phyloP scores from a whole-genome alignment of 805 yeast genomes.

The Candida ortonii region DNA sequence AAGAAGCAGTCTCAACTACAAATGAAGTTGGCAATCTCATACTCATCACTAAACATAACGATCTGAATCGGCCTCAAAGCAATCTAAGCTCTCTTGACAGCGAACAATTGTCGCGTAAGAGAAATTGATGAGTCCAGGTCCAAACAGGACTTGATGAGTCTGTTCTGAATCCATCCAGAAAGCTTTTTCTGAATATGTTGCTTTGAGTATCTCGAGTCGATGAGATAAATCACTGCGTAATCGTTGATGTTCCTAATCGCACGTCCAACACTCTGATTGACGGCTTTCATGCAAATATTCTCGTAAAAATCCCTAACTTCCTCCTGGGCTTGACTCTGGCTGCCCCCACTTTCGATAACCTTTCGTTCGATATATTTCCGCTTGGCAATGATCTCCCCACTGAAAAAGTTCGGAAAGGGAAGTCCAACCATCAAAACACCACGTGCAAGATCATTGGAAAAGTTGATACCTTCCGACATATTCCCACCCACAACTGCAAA shows the following conservation, averaged over 20 bases:
- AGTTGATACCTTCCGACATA: slow-evolving; percentile 90
- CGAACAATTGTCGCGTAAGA: too few relatives aligned
- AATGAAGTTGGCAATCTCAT: too few relatives aligned
- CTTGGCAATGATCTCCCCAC: slow-evolving; percentile 78
- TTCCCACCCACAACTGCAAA: slow-evolving; percentile 91
- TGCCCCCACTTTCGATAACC: slow-evolving; percentile 47
- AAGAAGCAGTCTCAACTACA: too few relatives aligned
- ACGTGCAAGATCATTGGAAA: slow-evolving; percentile 82
- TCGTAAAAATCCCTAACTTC: slow-evolving; percentile 64
- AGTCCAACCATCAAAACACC: slow-evolving; percentile 84
- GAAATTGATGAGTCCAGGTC: too few relatives aligned
- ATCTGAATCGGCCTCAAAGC: too few relatives aligned
- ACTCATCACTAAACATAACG: too few relatives aligned
- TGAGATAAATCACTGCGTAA: slow-evolving; percentile 68
- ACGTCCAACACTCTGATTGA: slow-evolving; percentile 90
- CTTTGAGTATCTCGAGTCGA: slow-evolving; percentile 59
- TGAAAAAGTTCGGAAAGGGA: slow-evolving; percentile 82
- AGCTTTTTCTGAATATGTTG: slow-evolving; percentile 52
- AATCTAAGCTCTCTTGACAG: too few relatives aligned
- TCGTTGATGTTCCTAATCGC: slow-evolving; percentile 83
- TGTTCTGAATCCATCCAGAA: slow-evolving; percentile 70
- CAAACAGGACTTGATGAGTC: slow-evolving; percentile 21
- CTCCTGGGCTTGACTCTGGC: slow-evolving; percentile 42
- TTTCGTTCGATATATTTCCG: slow-evolving; percentile 57
- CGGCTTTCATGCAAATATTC: slow-evolving; percentile 84